These are phyloP conservation scores for Fusarium sp. DNA, from an alignment of 2,329 filamentous ascomycete species.

Conservation along the genomic window DNA sequence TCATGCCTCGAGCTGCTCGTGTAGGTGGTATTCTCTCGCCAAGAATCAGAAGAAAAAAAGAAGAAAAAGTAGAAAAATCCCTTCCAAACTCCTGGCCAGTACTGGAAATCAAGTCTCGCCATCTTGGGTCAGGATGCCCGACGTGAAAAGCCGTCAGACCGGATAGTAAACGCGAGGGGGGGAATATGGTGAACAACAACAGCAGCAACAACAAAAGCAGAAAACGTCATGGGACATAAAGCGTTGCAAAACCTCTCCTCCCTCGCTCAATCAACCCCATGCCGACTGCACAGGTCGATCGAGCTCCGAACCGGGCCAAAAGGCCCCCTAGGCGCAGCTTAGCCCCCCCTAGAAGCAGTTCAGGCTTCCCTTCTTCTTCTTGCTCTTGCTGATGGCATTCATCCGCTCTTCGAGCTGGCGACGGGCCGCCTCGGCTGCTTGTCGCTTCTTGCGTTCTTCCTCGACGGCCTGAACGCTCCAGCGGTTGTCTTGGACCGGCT, in stretches of 20 bases:
- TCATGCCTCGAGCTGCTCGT: constrained; percentile 44
- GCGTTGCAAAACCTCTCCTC: constrained; percentile 26
- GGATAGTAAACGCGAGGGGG: constrained; percentile 39
- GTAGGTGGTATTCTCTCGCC: constrained; percentile 40
- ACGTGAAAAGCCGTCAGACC: constrained; percentile 29
- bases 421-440: constrained; percentile 88
- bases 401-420: constrained; percentile 95
- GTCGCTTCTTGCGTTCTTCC: constrained; percentile 92
- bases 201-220: constrained; percentile 30
- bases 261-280: constrained; percentile 20
- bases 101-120: constrained; percentile 38
- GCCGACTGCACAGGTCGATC: constrained; percentile 18
- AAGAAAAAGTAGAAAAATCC: constrained; percentile 24
- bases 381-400: constrained; percentile 87
- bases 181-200: constrained; percentile 40
- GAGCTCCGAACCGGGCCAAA: constrained; percentile 14
- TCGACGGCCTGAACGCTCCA: constrained; percentile 91
- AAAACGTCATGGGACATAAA: constrained; percentile 43
- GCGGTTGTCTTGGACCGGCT: constrained; percentile 65
- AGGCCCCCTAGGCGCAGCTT: constrained; percentile 33
- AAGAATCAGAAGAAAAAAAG: constrained; percentile 19
- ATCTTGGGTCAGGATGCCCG: constrained; percentile 30
- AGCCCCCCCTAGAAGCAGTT: constrained; percentile 86
- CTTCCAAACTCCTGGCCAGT: constrained; percentile 49
- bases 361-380: constrained; percentile 95